These are phyloP conservation scores for Pythium pyrilobum DNA, from an alignment of 352 stramenopile genomes.

Conservation along the genomic window DNA sequence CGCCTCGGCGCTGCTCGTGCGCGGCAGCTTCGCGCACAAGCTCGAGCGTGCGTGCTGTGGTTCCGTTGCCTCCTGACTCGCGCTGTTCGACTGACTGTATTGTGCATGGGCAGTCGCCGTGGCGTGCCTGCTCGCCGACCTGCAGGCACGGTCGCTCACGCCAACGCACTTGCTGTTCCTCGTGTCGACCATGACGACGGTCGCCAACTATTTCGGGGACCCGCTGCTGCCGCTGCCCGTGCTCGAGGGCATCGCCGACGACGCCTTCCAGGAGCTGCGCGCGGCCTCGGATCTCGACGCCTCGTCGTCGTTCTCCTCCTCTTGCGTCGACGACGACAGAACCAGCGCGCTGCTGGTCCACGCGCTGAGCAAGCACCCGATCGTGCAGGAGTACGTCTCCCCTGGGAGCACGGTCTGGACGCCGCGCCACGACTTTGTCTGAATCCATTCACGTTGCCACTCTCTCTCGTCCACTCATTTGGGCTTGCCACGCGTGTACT, in stretches of 20 bases:
- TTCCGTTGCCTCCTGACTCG: too few species aligned
- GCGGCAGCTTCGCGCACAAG: slow-evolving; percentile 33
- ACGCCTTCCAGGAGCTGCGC: slow-evolving; percentile 25
- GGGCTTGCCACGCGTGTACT: slow-evolving; percentile 37
- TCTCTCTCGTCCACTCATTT: background rate
- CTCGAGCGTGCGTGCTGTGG: slow-evolving; percentile 36
- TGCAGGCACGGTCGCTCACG: slow-evolving; percentile 14
- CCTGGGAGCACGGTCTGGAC: slow-evolving; percentile 5
- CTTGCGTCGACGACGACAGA: background rate
- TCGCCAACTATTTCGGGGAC: slow-evolving; percentile 58
- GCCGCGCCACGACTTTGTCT: background rate
- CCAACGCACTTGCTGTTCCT: slow-evolving; percentile 35
- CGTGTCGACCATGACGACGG: slow-evolving; percentile 33
- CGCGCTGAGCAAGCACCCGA: slow-evolving; percentile 26
- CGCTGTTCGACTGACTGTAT: too few species aligned
- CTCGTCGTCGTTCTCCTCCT: too few species aligned
- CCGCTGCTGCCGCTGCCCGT: slow-evolving; percentile 28
- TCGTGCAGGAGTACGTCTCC: slow-evolving; percentile 41
- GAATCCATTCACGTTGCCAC: background rate
- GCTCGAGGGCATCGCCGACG: slow-evolving; percentile 24
- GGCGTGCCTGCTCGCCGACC: slow-evolving; percentile 6
- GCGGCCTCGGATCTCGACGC: slow-evolving; percentile 14
- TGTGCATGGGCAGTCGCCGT: slow-evolving; percentile 7
- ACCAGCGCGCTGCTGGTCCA: slow-evolving; percentile 9
- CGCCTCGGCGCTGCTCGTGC: slow-evolving; percentile 32